Conservation (phyloP, 1,284 basidiomycete genomes). For the Ustilago bromivora region DNA sequence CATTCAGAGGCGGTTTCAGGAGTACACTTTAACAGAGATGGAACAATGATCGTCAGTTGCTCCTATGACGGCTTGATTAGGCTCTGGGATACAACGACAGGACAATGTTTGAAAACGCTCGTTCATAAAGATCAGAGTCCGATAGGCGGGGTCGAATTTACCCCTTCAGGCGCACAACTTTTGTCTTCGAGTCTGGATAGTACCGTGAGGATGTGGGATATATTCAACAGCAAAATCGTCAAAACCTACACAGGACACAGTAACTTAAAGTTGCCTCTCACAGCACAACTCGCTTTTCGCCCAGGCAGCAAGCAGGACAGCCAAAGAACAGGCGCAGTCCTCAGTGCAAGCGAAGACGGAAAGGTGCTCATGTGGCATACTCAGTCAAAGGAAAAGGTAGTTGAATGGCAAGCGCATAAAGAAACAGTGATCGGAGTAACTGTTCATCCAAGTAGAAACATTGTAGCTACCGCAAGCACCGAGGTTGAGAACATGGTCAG, state of each 20-base stretch:
- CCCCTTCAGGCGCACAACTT: slow-evolving; percentile 89
- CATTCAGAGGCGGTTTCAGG: slow-evolving; percentile 96
- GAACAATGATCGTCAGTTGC: slow-evolving; percentile 90
- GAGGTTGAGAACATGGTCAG: slow-evolving; percentile 57
- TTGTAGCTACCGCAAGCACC: slow-evolving; percentile 58
- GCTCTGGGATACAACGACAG: slow-evolving; percentile 91
- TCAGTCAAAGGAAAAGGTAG: slow-evolving; percentile 81
- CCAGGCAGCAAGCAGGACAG: background rate
- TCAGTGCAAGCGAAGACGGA: slow-evolving; percentile 90
- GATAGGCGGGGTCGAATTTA: slow-evolving; percentile 87
- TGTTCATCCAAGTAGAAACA: slow-evolving; percentile 50
- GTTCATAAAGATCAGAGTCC: slow-evolving; percentile 96
- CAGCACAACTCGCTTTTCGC: slow-evolving; percentile 36
- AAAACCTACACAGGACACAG: slow-evolving; percentile 89
- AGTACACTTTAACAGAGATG: slow-evolving; percentile 92
- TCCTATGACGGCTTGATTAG: slow-evolving; percentile 93
- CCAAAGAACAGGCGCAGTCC: slow-evolving; percentile 70
- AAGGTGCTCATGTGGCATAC: slow-evolving; percentile 91
- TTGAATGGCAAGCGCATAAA: slow-evolving; percentile 82
- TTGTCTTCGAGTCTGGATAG: slow-evolving; percentile 91
- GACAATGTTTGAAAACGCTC: slow-evolving; percentile 95
- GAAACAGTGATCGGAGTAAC: slow-evolving; percentile 67
- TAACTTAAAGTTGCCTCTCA: slow-evolving; percentile 79
- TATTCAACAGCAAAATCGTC: slow-evolving; percentile 87
- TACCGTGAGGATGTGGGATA: slow-evolving; percentile 92